Percentiles rank a stretch among this genome's conserved stretches.
These are phyloP conservation scores for Candida lessepsii DNA, from an alignment of 805 yeast species.

Conservation along the genomic window DNA sequence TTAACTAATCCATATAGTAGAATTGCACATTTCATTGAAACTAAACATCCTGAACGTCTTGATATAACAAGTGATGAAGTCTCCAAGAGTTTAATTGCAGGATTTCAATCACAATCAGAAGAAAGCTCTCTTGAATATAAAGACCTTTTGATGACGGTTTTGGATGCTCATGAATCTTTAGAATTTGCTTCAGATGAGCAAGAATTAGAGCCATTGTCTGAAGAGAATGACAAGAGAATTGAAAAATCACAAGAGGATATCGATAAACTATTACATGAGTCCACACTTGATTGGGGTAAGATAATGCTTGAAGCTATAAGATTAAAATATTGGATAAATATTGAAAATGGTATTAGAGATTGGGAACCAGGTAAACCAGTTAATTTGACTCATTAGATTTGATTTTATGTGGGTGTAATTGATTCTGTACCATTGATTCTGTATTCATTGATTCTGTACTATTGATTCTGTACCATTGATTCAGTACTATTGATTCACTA, in stretches of 20 bases:
- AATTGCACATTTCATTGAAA: constrained; percentile 35
- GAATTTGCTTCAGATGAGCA: constrained; percentile 60
- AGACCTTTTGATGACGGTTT: constrained; percentile 65
- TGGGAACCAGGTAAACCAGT: constrained; percentile 75
- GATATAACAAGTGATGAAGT: constrained; percentile 62
- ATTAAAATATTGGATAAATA: constrained; percentile 81
- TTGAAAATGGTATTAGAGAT: constrained; percentile 68
- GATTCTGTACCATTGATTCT: background rate
- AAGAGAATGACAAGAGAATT: constrained; percentile 60
- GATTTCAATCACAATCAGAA: constrained; percentile 34
- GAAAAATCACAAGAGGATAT: constrained; percentile 44
- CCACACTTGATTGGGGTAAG: constrained; percentile 48
- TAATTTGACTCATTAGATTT: constrained; percentile 53
- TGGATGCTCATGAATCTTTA: constrained; percentile 82
- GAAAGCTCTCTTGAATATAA: constrained; percentile 43
- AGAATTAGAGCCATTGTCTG: constrained; percentile 53
- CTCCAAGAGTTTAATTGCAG: constrained; percentile 41
- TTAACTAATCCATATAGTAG: constrained; percentile 69
- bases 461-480: too few relatives aligned
- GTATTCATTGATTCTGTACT: too few relatives aligned
- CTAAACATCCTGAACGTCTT: constrained; percentile 35
- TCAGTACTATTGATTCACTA: too few relatives aligned
- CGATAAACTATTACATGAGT: constrained; percentile 41
- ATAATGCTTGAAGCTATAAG: constrained; percentile 68
- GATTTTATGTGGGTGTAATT: too few relatives aligned